These are phyloP conservation scores for Lentinula boryana DNA, from an alignment of 768 basidiomycete genomes.

Conservation along the genomic window DNA sequence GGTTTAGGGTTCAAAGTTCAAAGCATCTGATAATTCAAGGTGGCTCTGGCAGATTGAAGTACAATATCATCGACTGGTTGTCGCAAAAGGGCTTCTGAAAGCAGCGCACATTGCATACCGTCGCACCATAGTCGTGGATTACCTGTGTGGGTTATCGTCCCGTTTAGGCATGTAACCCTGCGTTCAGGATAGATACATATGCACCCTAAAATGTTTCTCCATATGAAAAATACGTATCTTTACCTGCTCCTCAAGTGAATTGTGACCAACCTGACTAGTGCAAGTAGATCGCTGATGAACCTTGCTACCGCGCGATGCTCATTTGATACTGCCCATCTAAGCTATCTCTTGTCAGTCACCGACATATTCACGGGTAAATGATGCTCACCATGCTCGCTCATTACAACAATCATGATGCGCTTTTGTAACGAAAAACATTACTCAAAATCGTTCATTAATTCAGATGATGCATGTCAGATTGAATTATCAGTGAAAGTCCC, in stretches of 20 bases:
- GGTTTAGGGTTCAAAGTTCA: slow-evolving; percentile 38
- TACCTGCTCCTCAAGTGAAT: background rate
- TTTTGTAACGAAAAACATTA: background rate
- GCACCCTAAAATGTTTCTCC: background rate
- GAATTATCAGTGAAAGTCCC: background rate
- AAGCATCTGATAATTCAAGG: slow-evolving; percentile 56
- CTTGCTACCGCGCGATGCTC: slow-evolving; percentile 1
- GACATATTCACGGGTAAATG: background rate
- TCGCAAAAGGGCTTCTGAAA: slow-evolving; percentile 54
- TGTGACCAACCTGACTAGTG: background rate
- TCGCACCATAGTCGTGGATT: background rate
- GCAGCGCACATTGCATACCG: background rate
- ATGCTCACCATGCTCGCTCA: background rate
- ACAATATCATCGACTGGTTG: slow-evolving; percentile 58
- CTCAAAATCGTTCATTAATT: background rate
- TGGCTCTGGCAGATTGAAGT: slow-evolving; percentile 49
- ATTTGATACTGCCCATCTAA: background rate
- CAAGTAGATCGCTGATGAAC: background rate
- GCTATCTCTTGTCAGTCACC: background rate
- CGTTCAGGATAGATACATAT: background rate
- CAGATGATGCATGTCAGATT: background rate
- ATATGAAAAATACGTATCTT: background rate
- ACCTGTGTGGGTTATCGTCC: background rate
- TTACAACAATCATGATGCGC: background rate
- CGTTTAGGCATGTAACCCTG: background rate